Evolutionary conservation across 2,329 filamentous ascomycete species (phyloP), one percentile per base, ranked within the genome.

Genomic region (Myriosclerotinia curreyana): DNA sequence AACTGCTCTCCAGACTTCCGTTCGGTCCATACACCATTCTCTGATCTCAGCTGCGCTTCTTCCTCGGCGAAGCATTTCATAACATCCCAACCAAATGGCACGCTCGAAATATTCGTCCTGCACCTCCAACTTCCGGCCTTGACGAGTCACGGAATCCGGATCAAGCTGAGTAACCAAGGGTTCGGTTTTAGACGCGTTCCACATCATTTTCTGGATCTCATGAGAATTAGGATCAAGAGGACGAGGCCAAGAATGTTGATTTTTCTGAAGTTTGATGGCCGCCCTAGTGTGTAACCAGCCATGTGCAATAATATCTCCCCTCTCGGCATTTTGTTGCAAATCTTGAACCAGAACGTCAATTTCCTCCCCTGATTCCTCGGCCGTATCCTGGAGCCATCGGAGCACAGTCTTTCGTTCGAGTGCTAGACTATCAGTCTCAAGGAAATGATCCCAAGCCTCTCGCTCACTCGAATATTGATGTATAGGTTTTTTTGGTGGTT

Each of bases 251-350:
- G 85, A 84, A 65, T 90, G 84, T 68, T 95, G 79, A 65, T 89
- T 87, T 79, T 98, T 99, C 74, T 91, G 86, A 64, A 90, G 84
- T 79, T 99, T 99, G 76, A 99, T 92, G 55, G 88, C 88, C 65
- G 91, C 86, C 68, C 92, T 90, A 0, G 95, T 97, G 75, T 96
- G 92, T 67, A 97, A 85, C 91, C 93, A 97, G 49, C 94, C 94
- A 74, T 92, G 87, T 36, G 90, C 87, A 79, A 95, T 91, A 12
- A 93, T 86, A 58, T 93, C 91, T 12, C 90, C 89, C 71, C 91
- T 82, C 66, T 94, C 90, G 15, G 91, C 89, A 67, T 87, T 87
- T 66, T 86, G 82, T 74, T 93, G 89, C 62, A 93, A 82, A 64
- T 94, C 88, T 60, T 87, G 83, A 59, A 93, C 89, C 36, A 96